Evolutionary conservation across 345 rosid species (phyloP).

Genomic region (Salix caprea): DNA sequence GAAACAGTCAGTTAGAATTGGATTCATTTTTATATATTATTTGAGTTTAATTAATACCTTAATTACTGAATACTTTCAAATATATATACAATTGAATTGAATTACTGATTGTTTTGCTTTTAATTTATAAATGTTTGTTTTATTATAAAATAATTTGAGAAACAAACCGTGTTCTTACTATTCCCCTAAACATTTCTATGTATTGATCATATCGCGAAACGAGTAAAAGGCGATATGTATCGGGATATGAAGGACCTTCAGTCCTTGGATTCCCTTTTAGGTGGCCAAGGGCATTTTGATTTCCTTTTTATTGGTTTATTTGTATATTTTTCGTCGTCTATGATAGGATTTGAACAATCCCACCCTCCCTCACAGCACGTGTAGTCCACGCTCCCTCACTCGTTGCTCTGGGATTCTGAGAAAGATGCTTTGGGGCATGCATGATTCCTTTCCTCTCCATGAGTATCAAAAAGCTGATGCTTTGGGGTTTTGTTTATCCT

Average conservation of each 20-base stretch:
- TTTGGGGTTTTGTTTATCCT: neutral
- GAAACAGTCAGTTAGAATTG: too few species aligned
- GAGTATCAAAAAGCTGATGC: too few species aligned
- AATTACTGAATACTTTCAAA: too few species aligned
- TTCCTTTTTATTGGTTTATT: neutral
- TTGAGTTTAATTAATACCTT: too few species aligned
- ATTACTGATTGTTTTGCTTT: too few species aligned
- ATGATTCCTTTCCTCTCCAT: too few species aligned
- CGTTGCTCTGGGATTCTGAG: neutral
- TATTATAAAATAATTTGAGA: too few species aligned
- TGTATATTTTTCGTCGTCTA: neutral
- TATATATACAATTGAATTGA: too few species aligned
- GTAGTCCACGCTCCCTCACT: neutral
- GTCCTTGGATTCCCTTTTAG: conserved; percentile 23
- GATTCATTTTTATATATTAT: too few species aligned
- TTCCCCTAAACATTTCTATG: neutral
- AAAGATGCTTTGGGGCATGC: too few species aligned
- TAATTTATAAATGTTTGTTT: too few species aligned
- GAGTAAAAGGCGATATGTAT: neutral
- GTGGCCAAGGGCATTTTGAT: conserved; percentile 20
- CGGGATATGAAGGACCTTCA: neutral
- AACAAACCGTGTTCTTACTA: neutral
- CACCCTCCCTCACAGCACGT: neutral
- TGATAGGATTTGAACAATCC: neutral
- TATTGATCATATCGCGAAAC: neutral